Percentiles rank a stretch among this genome's conserved stretches.
These are phyloP conservation scores for Parathielavia appendiculata DNA, from an alignment of 495 filamentous ascomycete genomes.

Conservation along the genomic window DNA sequence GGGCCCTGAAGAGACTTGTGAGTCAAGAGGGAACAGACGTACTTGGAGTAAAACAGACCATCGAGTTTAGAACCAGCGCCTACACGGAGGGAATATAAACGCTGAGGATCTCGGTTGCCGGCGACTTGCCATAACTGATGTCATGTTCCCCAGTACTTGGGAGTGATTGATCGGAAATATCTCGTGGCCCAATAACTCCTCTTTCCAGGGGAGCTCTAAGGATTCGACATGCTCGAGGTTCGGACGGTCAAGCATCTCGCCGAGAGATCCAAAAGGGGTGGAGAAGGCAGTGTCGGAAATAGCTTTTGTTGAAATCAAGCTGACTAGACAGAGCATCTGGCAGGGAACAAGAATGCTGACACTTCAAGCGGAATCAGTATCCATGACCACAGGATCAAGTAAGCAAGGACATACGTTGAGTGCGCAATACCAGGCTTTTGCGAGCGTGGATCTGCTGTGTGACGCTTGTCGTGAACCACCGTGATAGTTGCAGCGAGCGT, in stretches of 20 bases:
- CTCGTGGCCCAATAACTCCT: neutral
- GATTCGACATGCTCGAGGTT: neutral
- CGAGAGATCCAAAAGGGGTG: neutral
- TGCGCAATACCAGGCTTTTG: neutral
- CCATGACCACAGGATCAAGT: too few species aligned
- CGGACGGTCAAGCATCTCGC: neutral
- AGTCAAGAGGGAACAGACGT: neutral
- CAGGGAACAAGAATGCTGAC: neutral
- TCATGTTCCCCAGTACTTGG: neutral
- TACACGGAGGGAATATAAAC: neutral
- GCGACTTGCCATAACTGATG: neutral
- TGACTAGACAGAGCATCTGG: slow-evolving; percentile 1
- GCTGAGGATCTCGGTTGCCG: neutral
- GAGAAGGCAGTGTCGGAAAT: neutral
- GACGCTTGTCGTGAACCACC: neutral
- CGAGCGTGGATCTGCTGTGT: neutral
- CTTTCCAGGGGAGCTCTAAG: neutral
- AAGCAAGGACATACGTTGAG: neutral
- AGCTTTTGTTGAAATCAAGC: neutral
- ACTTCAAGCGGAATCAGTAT: neutral
- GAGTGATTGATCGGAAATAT: neutral
- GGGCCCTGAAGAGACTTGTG: neutral
- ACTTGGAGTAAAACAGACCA: neutral
- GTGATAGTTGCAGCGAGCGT: neutral
- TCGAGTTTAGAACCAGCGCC: neutral